These are phyloP conservation scores for Waltergamsia citrina DNA, from an alignment of 2,329 filamentous ascomycete genomes.

Conservation along the genomic window DNA sequence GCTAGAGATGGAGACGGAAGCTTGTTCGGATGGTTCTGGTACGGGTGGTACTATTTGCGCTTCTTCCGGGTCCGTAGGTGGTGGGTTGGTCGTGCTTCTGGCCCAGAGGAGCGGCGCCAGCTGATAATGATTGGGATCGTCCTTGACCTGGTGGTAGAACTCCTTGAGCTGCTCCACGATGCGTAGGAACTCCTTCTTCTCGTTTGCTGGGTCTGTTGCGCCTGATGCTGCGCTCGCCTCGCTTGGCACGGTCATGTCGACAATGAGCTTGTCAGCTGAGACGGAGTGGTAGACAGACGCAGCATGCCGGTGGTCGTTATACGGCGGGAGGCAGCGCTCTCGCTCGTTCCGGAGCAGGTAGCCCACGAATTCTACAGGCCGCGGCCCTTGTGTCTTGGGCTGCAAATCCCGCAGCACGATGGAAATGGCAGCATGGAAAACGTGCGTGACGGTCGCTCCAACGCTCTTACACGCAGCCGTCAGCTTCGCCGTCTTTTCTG, in stretches of 20 bases:
- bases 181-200: slow-evolving; percentile 11
- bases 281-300: slow-evolving; percentile 20
- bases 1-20: slow-evolving; percentile 21
- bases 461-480: slow-evolving; percentile 8
- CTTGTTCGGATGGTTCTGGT: slow-evolving; percentile 13
- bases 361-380: slow-evolving; percentile 14
- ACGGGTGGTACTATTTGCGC: slow-evolving; percentile 8
- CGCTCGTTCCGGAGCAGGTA: slow-evolving; percentile 23
- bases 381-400: not conserved
- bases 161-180: slow-evolving; percentile 13
- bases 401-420: slow-evolving; percentile 17
- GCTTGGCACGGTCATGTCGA: slow-evolving; percentile 15
- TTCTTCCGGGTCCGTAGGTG: not conserved
- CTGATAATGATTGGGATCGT: slow-evolving; percentile 18
- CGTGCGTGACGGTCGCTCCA: slow-evolving; percentile 17
- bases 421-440: slow-evolving; percentile 21
- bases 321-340: slow-evolving; percentile 12
- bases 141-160: slow-evolving; percentile 17
- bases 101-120: slow-evolving; percentile 14
- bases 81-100: slow-evolving; percentile 5
- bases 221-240: no score
- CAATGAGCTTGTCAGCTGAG: slow-evolving; percentile 12
- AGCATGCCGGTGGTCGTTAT: slow-evolving; percentile 12
- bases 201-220: not conserved
- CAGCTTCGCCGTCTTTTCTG: slow-evolving; percentile 9